Conservation (phyloP, 371 early-diverging fungal species). For the Chytridium lagenaria region DNA sequence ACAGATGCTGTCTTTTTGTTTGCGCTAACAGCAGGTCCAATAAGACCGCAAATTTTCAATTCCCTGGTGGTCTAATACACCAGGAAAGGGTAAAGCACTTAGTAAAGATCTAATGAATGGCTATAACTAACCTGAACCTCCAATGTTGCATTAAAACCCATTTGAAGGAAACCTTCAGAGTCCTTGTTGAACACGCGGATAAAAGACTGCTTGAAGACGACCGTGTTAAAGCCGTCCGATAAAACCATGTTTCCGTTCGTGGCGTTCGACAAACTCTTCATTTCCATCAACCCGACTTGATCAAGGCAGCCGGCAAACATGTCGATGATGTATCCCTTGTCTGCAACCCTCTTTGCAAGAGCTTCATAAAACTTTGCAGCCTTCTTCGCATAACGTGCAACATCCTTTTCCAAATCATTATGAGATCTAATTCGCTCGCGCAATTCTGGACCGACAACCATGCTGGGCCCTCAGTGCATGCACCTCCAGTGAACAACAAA, state of each 20-base stretch:
- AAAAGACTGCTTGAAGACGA: constrained; percentile 97
- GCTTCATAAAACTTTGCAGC: constrained; percentile 94
- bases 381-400: constrained; percentile 90
- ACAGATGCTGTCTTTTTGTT: constrained; percentile 90
- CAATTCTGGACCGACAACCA: constrained; percentile 92
- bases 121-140: constrained; percentile 78
- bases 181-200: constrained; percentile 92
- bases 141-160: constrained; percentile 99
- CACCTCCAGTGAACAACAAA: constrained; percentile 98
- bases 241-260: constrained; percentile 98
- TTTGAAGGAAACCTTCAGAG: constrained; percentile 81
- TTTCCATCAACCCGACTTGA: constrained; percentile 97
- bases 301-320: constrained; percentile 94
- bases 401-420: constrained; percentile 96
- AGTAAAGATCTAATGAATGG: background rate
- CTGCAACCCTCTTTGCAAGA: constrained; percentile 87
- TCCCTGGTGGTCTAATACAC: constrained; percentile 92
- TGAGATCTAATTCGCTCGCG: constrained; percentile 97
- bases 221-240: constrained; percentile 94
- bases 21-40: constrained; percentile 91
- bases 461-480: constrained; percentile 98
- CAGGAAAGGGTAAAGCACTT: background rate
- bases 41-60: constrained; percentile 93
- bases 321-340: constrained; percentile 85
- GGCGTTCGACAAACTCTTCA: constrained; percentile 90